A percentile compares a stretch with the other conserved stretches of the same genome.
These are phyloP conservation scores for Fusarium tjaetaba DNA, from an alignment of 2,329 filamentous ascomycete species.

Conservation along the genomic window DNA sequence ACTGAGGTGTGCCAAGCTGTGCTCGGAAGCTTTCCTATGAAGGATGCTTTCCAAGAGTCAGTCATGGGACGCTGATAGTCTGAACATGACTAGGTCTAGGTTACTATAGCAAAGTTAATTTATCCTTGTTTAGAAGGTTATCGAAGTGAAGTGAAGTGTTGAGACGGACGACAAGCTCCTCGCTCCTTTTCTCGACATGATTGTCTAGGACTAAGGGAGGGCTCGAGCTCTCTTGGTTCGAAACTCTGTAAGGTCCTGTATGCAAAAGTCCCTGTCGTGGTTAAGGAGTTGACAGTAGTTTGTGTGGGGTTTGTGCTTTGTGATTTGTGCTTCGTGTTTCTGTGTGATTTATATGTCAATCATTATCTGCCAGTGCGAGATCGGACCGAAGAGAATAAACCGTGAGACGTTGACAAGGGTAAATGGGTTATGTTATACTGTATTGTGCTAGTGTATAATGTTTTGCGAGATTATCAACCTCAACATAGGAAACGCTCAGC, in stretches of 20 bases:
- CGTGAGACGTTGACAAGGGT: slow-evolving; percentile 12
- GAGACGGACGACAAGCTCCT: neutral
- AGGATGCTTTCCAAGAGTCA: neutral
- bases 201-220: neutral
- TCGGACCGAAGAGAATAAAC: slow-evolving; percentile 28
- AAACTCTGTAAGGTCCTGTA: slow-evolving; percentile 9
- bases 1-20: neutral
- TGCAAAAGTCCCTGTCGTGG: neutral
- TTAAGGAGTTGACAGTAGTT: neutral
- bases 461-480: slow-evolving; percentile 7
- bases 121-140: slow-evolving; percentile 1
- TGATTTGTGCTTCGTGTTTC: slow-evolving; percentile 2
- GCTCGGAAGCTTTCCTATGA: neutral
- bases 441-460: neutral
- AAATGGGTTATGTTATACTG: slow-evolving; percentile 7
- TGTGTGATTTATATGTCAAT: slow-evolving; percentile 26
- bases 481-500: neutral
- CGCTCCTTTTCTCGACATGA: neutral
- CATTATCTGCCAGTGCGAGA: slow-evolving; percentile 23
- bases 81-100: slow-evolving; percentile 9
- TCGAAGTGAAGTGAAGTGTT: neutral
- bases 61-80: neutral
- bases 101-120: neutral
- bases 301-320: slow-evolving; percentile 19
- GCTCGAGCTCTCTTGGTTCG: neutral